phyloP scores from a whole-genome alignment of 1,284 basidiomycete species.

The Blastosporella zonata region DNA sequence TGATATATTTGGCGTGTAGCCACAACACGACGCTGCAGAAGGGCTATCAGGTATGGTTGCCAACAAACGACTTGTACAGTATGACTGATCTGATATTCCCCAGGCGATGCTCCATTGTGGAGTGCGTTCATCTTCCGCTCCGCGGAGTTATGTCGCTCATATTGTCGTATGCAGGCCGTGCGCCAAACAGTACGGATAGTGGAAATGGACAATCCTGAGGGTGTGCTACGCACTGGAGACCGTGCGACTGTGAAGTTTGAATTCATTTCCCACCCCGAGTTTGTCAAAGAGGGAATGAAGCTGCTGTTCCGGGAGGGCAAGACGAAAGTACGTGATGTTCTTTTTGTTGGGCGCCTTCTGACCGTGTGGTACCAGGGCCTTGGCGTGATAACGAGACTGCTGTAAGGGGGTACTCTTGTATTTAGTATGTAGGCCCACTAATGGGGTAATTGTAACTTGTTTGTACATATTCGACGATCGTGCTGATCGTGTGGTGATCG shows the following conservation, averaged over 20 bases:
- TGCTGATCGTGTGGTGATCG: constrained; percentile 1
- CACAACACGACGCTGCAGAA: constrained; percentile 91
- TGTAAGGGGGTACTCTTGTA: constrained; percentile 20
- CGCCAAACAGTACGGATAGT: constrained; percentile 90
- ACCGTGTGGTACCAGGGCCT: constrained; percentile 31
- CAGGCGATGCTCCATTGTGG: constrained; percentile 85
- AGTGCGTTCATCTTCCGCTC: constrained; percentile 39
- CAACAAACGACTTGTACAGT: not conserved
- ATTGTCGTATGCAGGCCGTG: constrained; percentile 50
- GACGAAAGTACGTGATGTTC: constrained; percentile 64
- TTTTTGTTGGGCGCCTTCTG: not conserved
- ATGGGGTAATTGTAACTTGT: not conserved
- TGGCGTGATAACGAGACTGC: constrained; percentile 41
- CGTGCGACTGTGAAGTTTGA: constrained; percentile 88
- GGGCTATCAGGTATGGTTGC: constrained; percentile 72
- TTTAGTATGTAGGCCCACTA: not conserved
- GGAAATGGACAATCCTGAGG: constrained; percentile 85
- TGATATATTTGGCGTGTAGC: constrained; percentile 35
- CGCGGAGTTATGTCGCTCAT: constrained; percentile 1
- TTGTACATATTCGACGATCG: constrained; percentile 1
- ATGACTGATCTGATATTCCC: constrained; percentile 16
- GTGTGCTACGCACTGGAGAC: constrained; percentile 86
- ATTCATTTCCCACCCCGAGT: constrained; percentile 88
- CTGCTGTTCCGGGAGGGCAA: constrained; percentile 90
- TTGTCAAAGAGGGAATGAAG: constrained; percentile 89